A percentile compares a stretch with the other conserved stretches of the same genome.
Conservation (phyloP, 169 alveolate genomes). For the Ichthyophthirius multifiliis region DNA sequence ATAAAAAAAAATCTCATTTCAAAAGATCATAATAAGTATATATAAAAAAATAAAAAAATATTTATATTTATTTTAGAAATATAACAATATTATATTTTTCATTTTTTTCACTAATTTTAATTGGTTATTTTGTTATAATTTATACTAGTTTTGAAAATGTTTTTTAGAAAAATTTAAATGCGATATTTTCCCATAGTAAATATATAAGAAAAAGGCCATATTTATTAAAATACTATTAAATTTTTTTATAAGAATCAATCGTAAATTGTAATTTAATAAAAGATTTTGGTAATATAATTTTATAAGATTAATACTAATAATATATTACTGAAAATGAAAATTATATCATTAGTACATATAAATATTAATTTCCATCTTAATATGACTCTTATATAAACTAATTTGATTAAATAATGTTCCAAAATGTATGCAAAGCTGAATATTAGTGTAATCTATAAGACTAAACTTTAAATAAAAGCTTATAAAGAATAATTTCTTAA, state of each 20-base stretch:
- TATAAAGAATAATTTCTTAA: neutral
- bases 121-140: neutral
- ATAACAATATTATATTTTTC: neutral
- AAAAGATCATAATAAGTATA: conserved; percentile 3
- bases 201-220: too few species aligned
- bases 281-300: too few species aligned
- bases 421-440: neutral
- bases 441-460: neutral
- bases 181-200: too few species aligned
- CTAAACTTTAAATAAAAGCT: neutral
- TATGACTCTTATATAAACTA: neutral
- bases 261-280: too few species aligned
- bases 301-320: too few species aligned
- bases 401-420: neutral
- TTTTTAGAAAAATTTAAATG: neutral
- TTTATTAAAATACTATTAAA: too few species aligned
- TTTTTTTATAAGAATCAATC: too few species aligned
- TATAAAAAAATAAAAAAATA: neutral
- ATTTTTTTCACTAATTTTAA: neutral
- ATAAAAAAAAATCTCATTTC: neutral
- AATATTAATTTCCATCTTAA: neutral
- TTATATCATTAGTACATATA: neutral
- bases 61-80: neutral
- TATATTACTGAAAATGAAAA: neutral
- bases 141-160: neutral